phyloP scores from a whole-genome alignment of 768 basidiomycete genomes.

The Trichaptum fuscoviolaceum region DNA sequence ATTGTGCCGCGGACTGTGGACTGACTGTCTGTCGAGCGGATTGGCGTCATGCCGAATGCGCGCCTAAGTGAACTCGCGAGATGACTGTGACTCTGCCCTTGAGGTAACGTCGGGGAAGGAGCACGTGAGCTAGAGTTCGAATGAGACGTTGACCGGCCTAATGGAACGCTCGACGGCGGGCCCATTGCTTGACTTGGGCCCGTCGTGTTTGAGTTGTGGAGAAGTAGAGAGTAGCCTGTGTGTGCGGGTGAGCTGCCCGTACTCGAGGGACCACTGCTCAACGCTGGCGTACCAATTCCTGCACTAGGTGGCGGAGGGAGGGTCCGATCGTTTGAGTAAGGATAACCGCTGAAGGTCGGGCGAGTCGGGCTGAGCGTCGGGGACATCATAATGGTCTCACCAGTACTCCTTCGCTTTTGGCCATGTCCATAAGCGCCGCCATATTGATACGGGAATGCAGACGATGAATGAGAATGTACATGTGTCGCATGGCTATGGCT shows the following conservation, averaged over 20 bases:
- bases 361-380: conserved; percentile 23
- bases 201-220: conserved; percentile 9
- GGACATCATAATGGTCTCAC: conserved; percentile 23
- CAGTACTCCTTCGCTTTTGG: conserved; percentile 11
- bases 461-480: conserved; percentile 24
- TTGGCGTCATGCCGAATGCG: conserved; percentile 92
- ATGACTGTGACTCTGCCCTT: conserved; percentile 44
- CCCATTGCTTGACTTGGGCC: conserved; percentile 10
- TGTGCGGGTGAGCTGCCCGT: conserved; percentile 59
- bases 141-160: conserved; percentile 25
- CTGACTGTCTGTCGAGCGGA: conserved; percentile 32
- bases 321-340: conserved; percentile 22
- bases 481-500: conserved; percentile 23
- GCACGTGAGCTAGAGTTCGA: conserved; percentile 56
- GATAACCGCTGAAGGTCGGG: conserved; percentile 16
- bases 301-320: conserved; percentile 29
- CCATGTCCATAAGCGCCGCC: conserved; percentile 12
- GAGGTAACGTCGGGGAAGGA: conserved; percentile 45
- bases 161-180: conserved; percentile 13
- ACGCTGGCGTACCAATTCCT: conserved; percentile 40
- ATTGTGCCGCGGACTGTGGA: conserved; percentile 28
- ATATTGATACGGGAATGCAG: conserved; percentile 24
- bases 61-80: conserved; percentile 80
- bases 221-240: conserved; percentile 34
- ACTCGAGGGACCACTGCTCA: conserved; percentile 63